Evolutionary conservation across 345 rosid species (phyloP).

Genomic region (Salix purpurea): DNA sequence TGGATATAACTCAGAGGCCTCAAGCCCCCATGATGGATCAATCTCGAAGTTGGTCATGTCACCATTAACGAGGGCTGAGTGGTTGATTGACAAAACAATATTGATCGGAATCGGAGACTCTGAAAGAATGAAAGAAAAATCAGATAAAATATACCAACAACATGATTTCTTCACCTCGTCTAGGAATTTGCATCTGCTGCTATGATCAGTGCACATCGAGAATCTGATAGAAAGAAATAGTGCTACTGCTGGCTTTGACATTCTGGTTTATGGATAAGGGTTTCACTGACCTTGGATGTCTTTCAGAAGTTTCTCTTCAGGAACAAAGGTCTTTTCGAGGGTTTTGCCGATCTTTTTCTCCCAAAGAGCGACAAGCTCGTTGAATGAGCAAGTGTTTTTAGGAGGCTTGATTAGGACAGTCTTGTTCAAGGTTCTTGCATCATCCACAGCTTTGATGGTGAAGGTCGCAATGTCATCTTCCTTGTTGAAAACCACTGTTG

Average conservation of each 20-base stretch:
- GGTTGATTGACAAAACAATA: slow-evolving; percentile 11
- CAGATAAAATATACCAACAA: not conserved
- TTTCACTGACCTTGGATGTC: slow-evolving; percentile 25
- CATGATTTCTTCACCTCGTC: not conserved
- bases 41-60: slow-evolving; percentile 22
- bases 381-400: slow-evolving; percentile 18
- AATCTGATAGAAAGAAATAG: not conserved
- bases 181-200: no score
- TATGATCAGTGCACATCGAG: no score
- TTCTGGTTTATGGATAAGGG: not conserved
- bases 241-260: not conserved
- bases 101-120: slow-evolving; percentile 15
- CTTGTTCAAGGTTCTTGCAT: slow-evolving; percentile 37
- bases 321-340: slow-evolving; percentile 24
- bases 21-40: slow-evolving; percentile 25
- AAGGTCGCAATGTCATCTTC: slow-evolving; percentile 23
- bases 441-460: slow-evolving; percentile 35
- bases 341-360: slow-evolving; percentile 34
- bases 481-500: slow-evolving; percentile 14
- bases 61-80: slow-evolving; percentile 16
- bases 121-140: not conserved
- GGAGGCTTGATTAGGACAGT: slow-evolving; percentile 24
- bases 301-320: slow-evolving; percentile 29
- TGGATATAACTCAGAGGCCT: slow-evolving; percentile 23
- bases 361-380: slow-evolving; percentile 29